Evolutionary conservation across 2,329 filamentous ascomycete genomes (phyloP).

Genomic region (Fusarium proliferatum): DNA sequence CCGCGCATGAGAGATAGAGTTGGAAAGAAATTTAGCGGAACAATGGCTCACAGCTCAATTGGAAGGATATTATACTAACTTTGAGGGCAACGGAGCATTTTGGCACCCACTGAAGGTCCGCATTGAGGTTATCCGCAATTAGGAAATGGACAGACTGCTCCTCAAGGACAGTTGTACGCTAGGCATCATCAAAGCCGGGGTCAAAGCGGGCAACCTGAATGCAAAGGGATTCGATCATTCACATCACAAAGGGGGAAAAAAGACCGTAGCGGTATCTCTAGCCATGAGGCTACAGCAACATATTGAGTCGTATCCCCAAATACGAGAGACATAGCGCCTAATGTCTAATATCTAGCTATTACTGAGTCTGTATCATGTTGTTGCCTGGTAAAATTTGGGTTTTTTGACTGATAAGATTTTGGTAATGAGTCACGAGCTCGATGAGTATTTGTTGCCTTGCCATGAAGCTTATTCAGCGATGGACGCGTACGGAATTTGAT

Average conservation of each 20-base stretch:
- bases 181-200: no score
- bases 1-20: not conserved
- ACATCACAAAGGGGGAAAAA: fast-evolving
- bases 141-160: not conserved
- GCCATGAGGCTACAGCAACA: not conserved
- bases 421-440: not conserved
- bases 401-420: not conserved
- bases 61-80: not conserved
- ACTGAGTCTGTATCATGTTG: no score
- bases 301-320: fast-evolving
- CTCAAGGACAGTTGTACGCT: not conserved
- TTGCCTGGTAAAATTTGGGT: not conserved
- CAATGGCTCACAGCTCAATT: not conserved
- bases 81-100: not conserved
- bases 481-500: no score
- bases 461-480: not conserved
- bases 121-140: not conserved
- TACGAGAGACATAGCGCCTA: not conserved
- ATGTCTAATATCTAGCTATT: not conserved
- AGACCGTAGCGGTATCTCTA: not conserved
- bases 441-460: not conserved
- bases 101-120: not conserved
- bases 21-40: not conserved
- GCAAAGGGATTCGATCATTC: not conserved
- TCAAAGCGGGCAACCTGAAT: no score